phyloP scores from a whole-genome alignment of 73 alveolate genomes.

The Urostyla sp. region DNA sequence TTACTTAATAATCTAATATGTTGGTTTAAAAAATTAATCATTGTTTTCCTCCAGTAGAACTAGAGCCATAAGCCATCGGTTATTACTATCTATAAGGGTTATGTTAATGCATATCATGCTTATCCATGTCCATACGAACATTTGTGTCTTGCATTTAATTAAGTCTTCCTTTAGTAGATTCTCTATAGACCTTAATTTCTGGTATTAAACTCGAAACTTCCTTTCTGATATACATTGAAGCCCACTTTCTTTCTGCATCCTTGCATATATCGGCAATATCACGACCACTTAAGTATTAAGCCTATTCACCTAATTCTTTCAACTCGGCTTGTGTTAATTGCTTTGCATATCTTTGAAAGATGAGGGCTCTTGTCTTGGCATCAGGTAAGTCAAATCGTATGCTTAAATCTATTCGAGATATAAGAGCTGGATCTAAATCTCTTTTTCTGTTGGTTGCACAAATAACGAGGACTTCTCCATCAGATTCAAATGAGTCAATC shows the following conservation, averaged over 20 bases:
- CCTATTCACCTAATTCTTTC: constrained; percentile 63
- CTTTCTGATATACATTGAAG: constrained; percentile 77
- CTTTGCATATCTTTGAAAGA: constrained; percentile 85
- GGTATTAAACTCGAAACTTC: constrained; percentile 58
- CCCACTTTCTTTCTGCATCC: constrained; percentile 95
- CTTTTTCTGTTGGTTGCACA: constrained; percentile 93
- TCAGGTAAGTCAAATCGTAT: constrained; percentile 86
- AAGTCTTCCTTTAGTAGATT: constrained; percentile 37
- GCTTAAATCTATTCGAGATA: constrained; percentile 80
- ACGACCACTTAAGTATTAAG: constrained; percentile 80
- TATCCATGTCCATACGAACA: constrained; percentile 50
- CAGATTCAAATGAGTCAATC: constrained; percentile 88
- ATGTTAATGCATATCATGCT: not conserved
- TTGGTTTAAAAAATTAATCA: not conserved
- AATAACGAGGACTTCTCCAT: constrained; percentile 80
- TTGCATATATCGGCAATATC: constrained; percentile 85
- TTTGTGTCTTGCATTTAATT: constrained; percentile 57
- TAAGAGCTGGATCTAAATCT: constrained; percentile 90
- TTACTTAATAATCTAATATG: not conserved
- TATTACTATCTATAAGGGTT: constrained; percentile 6
- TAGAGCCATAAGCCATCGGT: constrained; percentile 32
- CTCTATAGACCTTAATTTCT: constrained; percentile 47
- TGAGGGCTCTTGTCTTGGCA: constrained; percentile 76
- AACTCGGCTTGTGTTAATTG: constrained; percentile 71
- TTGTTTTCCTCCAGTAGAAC: not conserved